phyloP scores from a whole-genome alignment of 2,329 filamentous ascomycete species.

The Colletotrichum sp. region DNA sequence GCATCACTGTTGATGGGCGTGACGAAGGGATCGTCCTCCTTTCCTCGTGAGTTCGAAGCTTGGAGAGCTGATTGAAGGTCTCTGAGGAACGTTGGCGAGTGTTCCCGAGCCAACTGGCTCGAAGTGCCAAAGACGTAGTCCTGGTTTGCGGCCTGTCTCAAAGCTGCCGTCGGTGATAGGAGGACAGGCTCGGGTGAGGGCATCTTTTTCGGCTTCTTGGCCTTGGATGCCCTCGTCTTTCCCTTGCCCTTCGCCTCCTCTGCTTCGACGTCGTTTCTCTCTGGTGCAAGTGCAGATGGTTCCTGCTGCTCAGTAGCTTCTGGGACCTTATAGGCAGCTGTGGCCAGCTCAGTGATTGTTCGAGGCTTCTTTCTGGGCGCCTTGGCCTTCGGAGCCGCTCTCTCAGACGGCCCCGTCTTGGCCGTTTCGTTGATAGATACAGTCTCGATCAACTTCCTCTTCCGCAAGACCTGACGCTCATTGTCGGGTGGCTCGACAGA shows the following conservation, averaged over 20 bases:
- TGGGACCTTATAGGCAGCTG: conserved; percentile 64
- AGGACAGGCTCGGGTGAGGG: conserved; percentile 53
- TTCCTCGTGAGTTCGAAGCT: conserved; percentile 52
- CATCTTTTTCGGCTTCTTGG: conserved; percentile 39
- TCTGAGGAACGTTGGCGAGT: conserved; percentile 69
- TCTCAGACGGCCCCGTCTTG: conserved; percentile 25
- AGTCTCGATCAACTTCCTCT: conserved; percentile 61
- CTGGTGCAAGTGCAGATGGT: conserved; percentile 26
- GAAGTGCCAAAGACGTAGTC: conserved; percentile 86
- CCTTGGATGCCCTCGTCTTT: conserved; percentile 37
- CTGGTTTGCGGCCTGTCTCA: conserved; percentile 69
- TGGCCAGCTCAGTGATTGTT: conserved; percentile 81
- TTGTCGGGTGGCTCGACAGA: conserved; percentile 23
- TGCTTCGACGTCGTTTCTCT: conserved; percentile 27
- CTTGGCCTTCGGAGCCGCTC: conserved; percentile 51
- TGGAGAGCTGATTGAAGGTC: conserved; percentile 67
- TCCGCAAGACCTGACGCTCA: conserved; percentile 45
- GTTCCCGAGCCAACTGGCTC: conserved; percentile 77
- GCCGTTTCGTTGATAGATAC: conserved; percentile 38
- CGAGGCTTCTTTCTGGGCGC: conserved; percentile 70
- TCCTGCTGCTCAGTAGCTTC: conserved; percentile 34
- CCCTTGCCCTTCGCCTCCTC: conserved; percentile 34
- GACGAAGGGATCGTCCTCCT: conserved; percentile 42
- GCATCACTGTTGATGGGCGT: conserved; percentile 43
- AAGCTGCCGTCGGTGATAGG: conserved; percentile 71